Conservation (phyloP, 1,284 basidiomycete genomes). For the Rhodotorula mucilaginosa region DNA sequence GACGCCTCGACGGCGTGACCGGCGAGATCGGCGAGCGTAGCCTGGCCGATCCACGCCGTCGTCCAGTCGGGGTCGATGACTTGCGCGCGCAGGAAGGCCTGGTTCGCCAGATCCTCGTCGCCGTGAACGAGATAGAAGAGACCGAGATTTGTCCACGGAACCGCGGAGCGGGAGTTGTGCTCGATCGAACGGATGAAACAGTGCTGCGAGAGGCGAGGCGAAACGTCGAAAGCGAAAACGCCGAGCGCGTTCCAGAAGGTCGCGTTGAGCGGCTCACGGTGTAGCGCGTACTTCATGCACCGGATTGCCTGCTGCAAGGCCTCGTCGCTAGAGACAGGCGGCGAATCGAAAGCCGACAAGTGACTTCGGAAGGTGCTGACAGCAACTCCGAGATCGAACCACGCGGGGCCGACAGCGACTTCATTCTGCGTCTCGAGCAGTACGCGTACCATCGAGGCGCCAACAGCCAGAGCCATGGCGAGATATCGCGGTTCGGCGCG, state of each 20-base stretch:
- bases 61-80: constrained; percentile 87
- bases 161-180: constrained; percentile 62
- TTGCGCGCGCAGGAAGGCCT: constrained; percentile 83
- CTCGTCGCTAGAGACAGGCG: constrained; percentile 41
- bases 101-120: constrained; percentile 79
- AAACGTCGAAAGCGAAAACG: constrained; percentile 65
- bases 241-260: constrained; percentile 80
- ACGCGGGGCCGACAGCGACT: constrained; percentile 60
- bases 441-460: constrained; percentile 70
- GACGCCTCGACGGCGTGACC: constrained; percentile 64
- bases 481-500: constrained; percentile 5
- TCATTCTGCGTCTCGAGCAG: constrained; percentile 65
- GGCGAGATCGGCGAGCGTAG: constrained; percentile 69
- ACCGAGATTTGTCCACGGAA: constrained; percentile 85
- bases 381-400: constrained; percentile 73
- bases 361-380: constrained; percentile 54
- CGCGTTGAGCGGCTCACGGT: constrained; percentile 69
- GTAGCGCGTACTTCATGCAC: constrained; percentile 71
- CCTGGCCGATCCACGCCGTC: constrained; percentile 91
- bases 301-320: constrained; percentile 60
- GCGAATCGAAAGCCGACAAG: constrained; percentile 51
- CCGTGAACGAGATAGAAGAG: constrained; percentile 80
- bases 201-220: constrained; percentile 78
- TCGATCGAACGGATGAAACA: constrained; percentile 88
- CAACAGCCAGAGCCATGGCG: constrained; percentile 55